phyloP scores from a whole-genome alignment of 306 rosid genomes.

The Prunus mira region DNA sequence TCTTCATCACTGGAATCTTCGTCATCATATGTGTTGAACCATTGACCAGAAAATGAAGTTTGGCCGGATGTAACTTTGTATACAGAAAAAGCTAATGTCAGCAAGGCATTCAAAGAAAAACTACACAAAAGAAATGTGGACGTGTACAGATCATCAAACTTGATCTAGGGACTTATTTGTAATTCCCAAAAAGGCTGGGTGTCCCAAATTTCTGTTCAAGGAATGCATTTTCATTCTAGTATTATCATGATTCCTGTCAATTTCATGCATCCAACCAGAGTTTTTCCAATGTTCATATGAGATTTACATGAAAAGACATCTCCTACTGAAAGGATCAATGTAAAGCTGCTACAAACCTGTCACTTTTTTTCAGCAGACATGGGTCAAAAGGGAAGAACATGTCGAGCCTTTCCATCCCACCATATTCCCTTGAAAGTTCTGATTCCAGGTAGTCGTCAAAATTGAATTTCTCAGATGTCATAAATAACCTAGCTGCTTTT shows the following conservation, averaged over 20 bases:
- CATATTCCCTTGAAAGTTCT: constrained; percentile 69
- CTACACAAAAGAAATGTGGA: neutral
- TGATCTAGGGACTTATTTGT: neutral
- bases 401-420: constrained; percentile 84
- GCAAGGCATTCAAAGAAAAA: constrained; percentile 8
- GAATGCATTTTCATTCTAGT: neutral
- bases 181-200: too few species aligned
- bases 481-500: constrained; percentile 68
- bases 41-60: constrained; percentile 74
- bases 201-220: too few species aligned
- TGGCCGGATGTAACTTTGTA: constrained; percentile 56
- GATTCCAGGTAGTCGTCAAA: constrained; percentile 67
- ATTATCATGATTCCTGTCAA: too few species aligned
- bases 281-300: too few species aligned
- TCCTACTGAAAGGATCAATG: too few species aligned
- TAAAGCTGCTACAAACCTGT: constrained; percentile 43
- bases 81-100: constrained; percentile 16
- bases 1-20: constrained; percentile 48
- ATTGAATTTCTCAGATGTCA: constrained; percentile 43
- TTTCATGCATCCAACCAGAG: too few species aligned
- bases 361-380: constrained; percentile 61
- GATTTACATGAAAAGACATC: too few species aligned
- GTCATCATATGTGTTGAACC: constrained; percentile 48
- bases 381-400: constrained; percentile 97
- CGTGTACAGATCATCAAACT: neutral